Percentiles rank a stretch among this genome's conserved stretches.
These are phyloP conservation scores for Calonectria pseudoreteaudii DNA, from an alignment of 2,329 filamentous ascomycete species.

Conservation along the genomic window DNA sequence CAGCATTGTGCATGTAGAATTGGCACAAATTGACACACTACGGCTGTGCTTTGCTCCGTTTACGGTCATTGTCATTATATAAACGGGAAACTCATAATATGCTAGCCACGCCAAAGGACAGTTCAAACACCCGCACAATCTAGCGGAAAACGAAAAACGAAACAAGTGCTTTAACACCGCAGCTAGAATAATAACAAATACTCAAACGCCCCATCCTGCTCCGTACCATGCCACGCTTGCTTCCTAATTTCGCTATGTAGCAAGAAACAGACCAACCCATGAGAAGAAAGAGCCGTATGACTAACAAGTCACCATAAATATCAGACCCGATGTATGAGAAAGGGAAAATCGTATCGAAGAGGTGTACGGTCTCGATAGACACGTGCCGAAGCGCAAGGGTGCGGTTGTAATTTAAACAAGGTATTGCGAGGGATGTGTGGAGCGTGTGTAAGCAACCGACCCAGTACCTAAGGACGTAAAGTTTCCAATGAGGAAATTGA, in stretches of 20 bases:
- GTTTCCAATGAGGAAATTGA: background rate
- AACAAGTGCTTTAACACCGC: background rate
- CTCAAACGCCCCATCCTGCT: slow-evolving; percentile 17
- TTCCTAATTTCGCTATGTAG: slow-evolving; percentile 21
- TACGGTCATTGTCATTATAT: slow-evolving; percentile 18
- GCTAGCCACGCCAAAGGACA: background rate
- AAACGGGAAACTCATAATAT: slow-evolving; percentile 2
- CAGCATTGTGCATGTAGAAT: background rate
- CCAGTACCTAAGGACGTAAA: background rate
- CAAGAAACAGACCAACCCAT: slow-evolving; percentile 2
- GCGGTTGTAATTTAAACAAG: background rate
- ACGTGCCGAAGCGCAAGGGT: background rate
- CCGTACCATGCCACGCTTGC: slow-evolving; percentile 27
- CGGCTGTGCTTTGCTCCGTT: background rate
- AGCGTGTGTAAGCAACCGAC: slow-evolving; percentile 1
- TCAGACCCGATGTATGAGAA: background rate
- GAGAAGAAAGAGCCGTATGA: background rate
- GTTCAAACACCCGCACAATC: background rate
- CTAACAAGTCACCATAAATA: background rate
- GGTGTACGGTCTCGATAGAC: background rate
- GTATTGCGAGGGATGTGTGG: background rate
- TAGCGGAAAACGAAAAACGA: background rate
- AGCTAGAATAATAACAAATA: background rate
- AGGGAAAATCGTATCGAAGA: background rate
- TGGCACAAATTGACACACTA: background rate